Conservation (phyloP, 2,329 filamentous ascomycete species). For the Fusarium sororula region DNA sequence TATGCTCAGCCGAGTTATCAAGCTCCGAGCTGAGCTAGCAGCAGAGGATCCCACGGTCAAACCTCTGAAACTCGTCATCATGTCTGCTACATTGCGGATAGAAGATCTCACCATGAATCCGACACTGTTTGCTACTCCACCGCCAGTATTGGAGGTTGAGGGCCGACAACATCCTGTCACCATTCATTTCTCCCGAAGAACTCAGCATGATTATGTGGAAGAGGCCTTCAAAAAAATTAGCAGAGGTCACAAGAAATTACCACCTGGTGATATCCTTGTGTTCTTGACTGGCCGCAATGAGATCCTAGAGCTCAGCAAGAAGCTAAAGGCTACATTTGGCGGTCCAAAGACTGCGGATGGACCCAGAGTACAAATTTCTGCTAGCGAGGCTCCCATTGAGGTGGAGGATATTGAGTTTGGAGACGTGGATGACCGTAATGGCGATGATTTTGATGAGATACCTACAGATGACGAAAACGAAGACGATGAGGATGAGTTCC, state of each 20-base stretch:
- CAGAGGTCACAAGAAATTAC: conserved; percentile 87
- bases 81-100: conserved; percentile 94
- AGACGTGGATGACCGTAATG: conserved; percentile 69
- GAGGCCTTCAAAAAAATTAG: conserved; percentile 89
- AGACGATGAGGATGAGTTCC: conserved; percentile 72
- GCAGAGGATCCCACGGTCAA: conserved; percentile 75
- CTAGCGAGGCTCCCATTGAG: conserved; percentile 81
- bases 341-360: conserved; percentile 64
- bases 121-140: conserved; percentile 78
- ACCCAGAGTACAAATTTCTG: conserved; percentile 77
- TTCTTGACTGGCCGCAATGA: conserved; percentile 96
- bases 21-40: conserved; percentile 78
- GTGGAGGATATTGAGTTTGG: conserved; percentile 89
- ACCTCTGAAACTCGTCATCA: conserved; percentile 93
- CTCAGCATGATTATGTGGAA: conserved; percentile 87
- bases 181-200: conserved; percentile 85
- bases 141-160: conserved; percentile 88
- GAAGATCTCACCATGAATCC: conserved; percentile 89
- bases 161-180: conserved; percentile 93
- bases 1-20: conserved; percentile 93
- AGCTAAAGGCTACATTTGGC: conserved; percentile 74
- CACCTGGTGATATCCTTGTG: conserved; percentile 88
- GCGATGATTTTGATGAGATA: conserved; percentile 68
- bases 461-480: conserved; percentile 66
- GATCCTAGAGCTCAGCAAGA: conserved; percentile 84